Percentiles rank a stretch among this genome's conserved stretches.
phyloP scores from a whole-genome alignment of 768 basidiomycete genomes.

The Cantharellus cinnabarinus region DNA sequence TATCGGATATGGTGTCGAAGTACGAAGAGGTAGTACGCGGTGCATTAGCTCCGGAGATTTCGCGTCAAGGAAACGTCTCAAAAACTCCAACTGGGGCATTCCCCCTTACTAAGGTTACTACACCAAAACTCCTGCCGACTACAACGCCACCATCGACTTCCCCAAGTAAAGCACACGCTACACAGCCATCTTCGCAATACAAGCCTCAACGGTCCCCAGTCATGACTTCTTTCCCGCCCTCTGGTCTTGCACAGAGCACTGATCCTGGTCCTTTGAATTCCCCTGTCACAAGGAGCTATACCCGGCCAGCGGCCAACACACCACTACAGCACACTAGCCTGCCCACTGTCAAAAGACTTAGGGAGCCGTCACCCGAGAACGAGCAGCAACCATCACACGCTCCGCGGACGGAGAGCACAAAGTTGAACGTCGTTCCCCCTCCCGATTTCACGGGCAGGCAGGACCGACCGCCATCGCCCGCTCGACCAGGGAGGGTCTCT shows the following conservation, averaged over 20 bases:
- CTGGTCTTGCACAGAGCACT: too few relatives aligned
- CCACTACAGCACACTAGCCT: too few relatives aligned
- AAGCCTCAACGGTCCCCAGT: background rate
- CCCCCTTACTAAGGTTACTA: background rate
- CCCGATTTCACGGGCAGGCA: background rate
- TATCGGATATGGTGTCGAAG: slow-evolving; percentile 68
- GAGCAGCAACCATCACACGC: background rate
- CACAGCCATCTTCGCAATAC: background rate
- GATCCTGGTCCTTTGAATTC: too few relatives aligned
- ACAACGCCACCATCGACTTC: background rate
- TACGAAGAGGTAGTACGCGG: slow-evolving; percentile 39
- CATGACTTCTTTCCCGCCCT: background rate
- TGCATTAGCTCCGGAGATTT: background rate
- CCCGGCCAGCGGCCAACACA: too few relatives aligned
- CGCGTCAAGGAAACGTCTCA: background rate
- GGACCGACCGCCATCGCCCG: background rate
- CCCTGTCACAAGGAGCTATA: too few relatives aligned
- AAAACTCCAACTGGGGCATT: background rate
- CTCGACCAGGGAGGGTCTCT: background rate
- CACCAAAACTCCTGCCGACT: background rate
- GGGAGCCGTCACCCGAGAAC: too few relatives aligned
- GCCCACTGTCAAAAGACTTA: too few relatives aligned
- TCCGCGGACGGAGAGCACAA: background rate
- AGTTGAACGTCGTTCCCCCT: background rate
- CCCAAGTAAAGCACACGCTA: background rate